Base-by-base conservation (phyloP, 2,329 filamentous ascomycete genomes). In the Geosmithia morbida region DNA sequence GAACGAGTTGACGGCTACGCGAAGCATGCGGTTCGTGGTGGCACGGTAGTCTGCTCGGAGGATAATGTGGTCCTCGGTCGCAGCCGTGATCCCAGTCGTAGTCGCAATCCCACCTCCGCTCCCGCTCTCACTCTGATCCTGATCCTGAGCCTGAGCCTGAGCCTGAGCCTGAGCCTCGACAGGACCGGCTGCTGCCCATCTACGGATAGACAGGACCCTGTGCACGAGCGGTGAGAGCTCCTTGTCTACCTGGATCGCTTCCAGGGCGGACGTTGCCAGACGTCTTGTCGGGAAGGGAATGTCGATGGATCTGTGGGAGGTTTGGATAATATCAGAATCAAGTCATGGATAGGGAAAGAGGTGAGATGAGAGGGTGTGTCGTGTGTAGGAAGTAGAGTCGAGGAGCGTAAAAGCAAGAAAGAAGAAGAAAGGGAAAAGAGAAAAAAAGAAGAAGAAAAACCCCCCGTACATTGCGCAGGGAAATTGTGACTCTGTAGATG, bases 1-100 rank as follows among this genome's bases (percentile, higher is more conserved):
- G 64, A 96, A 96, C 10, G 88, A 87, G 66, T 97, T 97, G 48
- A 96, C 89, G 2, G 90, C 86, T 2, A 98, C 92, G 43, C 92
- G 82, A 49, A 98, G 74, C 90, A 97, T 97, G 55, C 92, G 83
- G 61, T 96, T 95, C 18, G 92, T 97, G 0, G 87, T 87, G 1
- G 92, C 92, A 48, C 74, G 76, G 66, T 97, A 97, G 50, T 83
- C 75, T 10, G 86, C 83, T 50, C 75, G 72, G 45, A 97, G 70
- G 4, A 89, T 26, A 8, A 8, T 8, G 8, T 8, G 4, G 22
- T 26, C 22, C 22, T 26, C 22, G 4, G 22, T 26, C n/a, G n/a
- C n/a, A n/a, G n/a, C n/a, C n/a, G n/a, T n/a, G n/a, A n/a, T n/a
- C n/a, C n/a, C n/a, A n/a, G n/a, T n/a, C n/a, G n/a, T n/a, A n/a